Conservation (phyloP, 2,329 filamentous ascomycete species). For the Cladobotryum protrusum region DNA sequence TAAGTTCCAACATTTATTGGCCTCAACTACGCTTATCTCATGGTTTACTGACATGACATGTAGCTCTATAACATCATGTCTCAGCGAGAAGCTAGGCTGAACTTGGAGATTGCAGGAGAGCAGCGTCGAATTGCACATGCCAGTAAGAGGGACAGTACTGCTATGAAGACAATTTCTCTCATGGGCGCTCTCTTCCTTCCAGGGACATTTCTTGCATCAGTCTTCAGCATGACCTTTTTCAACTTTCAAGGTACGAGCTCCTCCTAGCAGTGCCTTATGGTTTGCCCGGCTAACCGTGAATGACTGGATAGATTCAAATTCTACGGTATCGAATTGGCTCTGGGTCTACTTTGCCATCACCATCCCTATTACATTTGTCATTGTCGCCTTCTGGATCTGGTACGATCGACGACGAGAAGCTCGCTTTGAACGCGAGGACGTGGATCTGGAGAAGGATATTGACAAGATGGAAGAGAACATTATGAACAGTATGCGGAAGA, state of each 20-base stretch:
- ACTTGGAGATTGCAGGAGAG: conserved; percentile 56
- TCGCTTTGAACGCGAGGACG: conserved; percentile 43
- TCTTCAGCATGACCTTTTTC: conserved; percentile 64
- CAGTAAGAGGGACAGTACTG: conserved; percentile 55
- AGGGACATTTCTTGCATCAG: conserved; percentile 55
- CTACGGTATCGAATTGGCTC: conserved; percentile 44
- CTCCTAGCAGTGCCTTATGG: neutral
- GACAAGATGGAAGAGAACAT: conserved; percentile 52
- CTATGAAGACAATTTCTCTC: conserved; percentile 60
- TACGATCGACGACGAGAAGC: conserved; percentile 47
- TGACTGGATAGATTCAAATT: conserved; percentile 14
- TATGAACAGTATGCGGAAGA: conserved; percentile 48
- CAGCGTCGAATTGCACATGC: conserved; percentile 54
- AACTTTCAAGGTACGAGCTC: conserved; percentile 45
- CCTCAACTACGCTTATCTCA: neutral
- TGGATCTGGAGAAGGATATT: conserved; percentile 48
- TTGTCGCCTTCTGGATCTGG: conserved; percentile 50
- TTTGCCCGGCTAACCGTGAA: neutral
- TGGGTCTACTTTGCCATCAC: conserved; percentile 61
- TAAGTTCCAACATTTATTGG: conserved; percentile 27
- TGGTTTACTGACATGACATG: neutral
- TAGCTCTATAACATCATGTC: conserved; percentile 62
- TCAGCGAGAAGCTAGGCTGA: conserved; percentile 58
- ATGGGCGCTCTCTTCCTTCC: conserved; percentile 59
- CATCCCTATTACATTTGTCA: conserved; percentile 48